Base-by-base conservation (phyloP, 805 yeast genomes). In the Pichia manshurica region DNA sequence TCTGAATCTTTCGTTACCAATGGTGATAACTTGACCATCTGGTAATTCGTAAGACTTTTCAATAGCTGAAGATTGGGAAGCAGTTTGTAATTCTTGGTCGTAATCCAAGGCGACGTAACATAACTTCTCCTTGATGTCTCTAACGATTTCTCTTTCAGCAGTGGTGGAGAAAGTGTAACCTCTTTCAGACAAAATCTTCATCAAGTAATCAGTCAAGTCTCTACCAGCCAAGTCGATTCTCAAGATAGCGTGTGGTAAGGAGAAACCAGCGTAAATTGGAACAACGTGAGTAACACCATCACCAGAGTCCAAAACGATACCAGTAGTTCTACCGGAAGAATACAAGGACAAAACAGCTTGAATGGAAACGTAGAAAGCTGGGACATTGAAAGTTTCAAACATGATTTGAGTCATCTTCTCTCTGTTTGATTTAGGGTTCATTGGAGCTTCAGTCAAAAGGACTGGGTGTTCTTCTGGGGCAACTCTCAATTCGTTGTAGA, bases 211-310 rank as follows among this genome's bases (percentile, higher is more conserved):
- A 61, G 99, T 93, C 73, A 93, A 82, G 74, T 93, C 99, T 82
- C 99, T 89, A 81, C 99, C 99, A 65, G 98, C 99, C 75, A 93
- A 82, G 75, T 93, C 96, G 66, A 93, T 84, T 85, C 99, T 89
- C 79, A 87, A 81, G 70, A 93, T 93, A 72, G 97, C 98, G 75
- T 91, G 96, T 68, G 97, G 96, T 70, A 93, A 81, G 53, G 98
- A 86, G 96, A 90, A 93, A 79, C 99, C 99, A 63, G 96, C 96
- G 77, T 93, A 93, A 71, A 93, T 91, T 75, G 99, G 99, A 59
- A 93, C 99, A 75, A 91, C 96, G 95, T 91, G 98, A 67, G 98
- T 90, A 65, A 93, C 98, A 87, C 99, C 99, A 71, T 91, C 99
- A 84, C 99, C 99, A 58, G 97, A 90, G 79, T 91, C 99, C 72